Evolutionary conservation across 495 filamentous ascomycete species (phyloP).

Genomic region (Bombardia bombarda): DNA sequence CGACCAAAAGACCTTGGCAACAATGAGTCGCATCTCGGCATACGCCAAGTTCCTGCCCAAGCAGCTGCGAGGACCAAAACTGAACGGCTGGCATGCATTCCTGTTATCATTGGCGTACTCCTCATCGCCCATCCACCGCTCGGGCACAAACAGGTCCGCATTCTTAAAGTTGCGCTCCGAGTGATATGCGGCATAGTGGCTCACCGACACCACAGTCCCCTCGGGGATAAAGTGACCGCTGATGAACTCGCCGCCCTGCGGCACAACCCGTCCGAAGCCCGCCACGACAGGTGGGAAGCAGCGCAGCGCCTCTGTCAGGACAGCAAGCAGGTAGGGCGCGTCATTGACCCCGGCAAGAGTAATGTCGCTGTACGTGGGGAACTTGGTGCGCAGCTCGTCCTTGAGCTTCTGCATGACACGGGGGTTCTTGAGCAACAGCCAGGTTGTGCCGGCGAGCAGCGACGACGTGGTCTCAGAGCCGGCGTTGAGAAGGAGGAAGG

Average conservation of each 20-base stretch:
- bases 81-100: constrained; percentile 1
- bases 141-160: constrained; percentile 1
- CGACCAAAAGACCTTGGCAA: constrained; percentile 1
- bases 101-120: neutral
- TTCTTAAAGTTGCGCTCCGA: neutral
- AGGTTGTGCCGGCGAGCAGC: too few species aligned
- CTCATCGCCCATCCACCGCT: neutral
- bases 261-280: constrained; percentile 35
- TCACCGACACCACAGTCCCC: constrained; percentile 38
- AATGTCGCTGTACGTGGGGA: too few species aligned
- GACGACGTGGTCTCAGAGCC: too few species aligned
- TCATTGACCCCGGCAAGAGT: too few species aligned
- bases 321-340: too few species aligned
- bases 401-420: too few species aligned
- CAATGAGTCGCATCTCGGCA: constrained; percentile 1
- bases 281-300: too few species aligned
- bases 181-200: too few species aligned
- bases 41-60: neutral
- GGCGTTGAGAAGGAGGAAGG: too few species aligned
- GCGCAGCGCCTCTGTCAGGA: too few species aligned
- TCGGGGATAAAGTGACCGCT: constrained; percentile 37
- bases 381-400: too few species aligned
- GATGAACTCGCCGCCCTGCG: constrained; percentile 38
- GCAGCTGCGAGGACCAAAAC: neutral
- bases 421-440: too few species aligned